phyloP scores from a whole-genome alignment of 129 eudicot genomes.

The Gnaphalium uliginosum region DNA sequence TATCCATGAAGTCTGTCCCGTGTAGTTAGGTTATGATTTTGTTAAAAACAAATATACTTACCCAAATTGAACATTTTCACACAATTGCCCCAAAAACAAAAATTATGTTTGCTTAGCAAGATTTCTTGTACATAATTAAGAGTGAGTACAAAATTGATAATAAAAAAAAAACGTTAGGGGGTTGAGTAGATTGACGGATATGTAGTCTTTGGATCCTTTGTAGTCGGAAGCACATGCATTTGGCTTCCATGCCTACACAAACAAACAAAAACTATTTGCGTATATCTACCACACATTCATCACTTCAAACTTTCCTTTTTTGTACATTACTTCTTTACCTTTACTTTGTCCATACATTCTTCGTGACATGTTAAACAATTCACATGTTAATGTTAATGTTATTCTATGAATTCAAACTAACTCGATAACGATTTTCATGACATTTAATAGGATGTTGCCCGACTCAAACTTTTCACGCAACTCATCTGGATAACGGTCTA shows the following conservation, averaged over 20 bases:
- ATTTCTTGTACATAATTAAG: too few species aligned
- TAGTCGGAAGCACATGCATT: constrained; percentile 30
- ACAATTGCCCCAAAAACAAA: too few species aligned
- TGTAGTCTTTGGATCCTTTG: constrained; percentile 31
- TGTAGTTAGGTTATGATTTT: too few species aligned
- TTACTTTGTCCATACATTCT: not conserved
- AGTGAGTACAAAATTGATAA: not conserved
- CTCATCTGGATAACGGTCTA: not conserved
- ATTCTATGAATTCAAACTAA: not conserved
- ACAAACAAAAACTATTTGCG: constrained; percentile 31
- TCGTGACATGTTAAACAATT: constrained; percentile 1
- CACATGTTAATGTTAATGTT: constrained; percentile 6
- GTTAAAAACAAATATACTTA: too few species aligned
- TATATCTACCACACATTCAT: constrained; percentile 12
- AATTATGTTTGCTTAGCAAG: too few species aligned
- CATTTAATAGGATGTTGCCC: not conserved
- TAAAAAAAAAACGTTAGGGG: not conserved
- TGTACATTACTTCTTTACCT: constrained; percentile 9
- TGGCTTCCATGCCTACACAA: constrained; percentile 32
- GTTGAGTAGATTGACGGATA: constrained; percentile 17
- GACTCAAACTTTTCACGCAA: not conserved
- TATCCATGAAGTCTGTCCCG: too few species aligned
- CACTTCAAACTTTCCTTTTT: constrained; percentile 24
- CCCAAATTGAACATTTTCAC: too few species aligned
- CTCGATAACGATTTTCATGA: not conserved